Percentiles rank a stretch among this genome's conserved stretches.
These are phyloP conservation scores for Curvularia sp. DNA, from an alignment of 2,329 filamentous ascomycete species.

Conservation along the genomic window DNA sequence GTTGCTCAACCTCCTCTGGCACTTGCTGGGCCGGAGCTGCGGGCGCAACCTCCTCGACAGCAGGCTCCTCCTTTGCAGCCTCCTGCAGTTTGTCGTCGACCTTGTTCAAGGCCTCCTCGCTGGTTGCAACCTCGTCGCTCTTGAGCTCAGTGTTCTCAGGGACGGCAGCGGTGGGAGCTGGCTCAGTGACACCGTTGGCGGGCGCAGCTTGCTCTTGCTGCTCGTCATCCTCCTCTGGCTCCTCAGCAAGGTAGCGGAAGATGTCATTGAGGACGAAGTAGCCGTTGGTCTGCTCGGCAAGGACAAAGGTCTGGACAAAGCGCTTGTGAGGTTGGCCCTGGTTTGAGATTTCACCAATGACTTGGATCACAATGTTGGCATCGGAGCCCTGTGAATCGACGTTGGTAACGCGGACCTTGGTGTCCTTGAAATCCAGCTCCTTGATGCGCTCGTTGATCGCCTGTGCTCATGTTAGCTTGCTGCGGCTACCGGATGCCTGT, in stretches of 20 bases:
- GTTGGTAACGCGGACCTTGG: conserved; percentile 97
- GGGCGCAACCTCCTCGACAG: conserved; percentile 35
- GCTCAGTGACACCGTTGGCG: conserved; percentile 52
- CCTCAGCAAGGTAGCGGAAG: conserved; percentile 89
- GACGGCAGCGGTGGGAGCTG: conserved; percentile 47
- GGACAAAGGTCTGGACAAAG: conserved; percentile 97
- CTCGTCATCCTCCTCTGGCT: conserved; percentile 72
- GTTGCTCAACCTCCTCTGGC: conserved; percentile 46
- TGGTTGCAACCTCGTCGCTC: conserved; percentile 48
- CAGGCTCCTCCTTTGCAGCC: conserved; percentile 49
- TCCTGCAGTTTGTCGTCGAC: conserved; percentile 82
- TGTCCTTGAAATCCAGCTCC: conserved; percentile 91
- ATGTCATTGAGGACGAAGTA: conserved; percentile 99
- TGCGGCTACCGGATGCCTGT: background rate
- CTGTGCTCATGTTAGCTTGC: conserved; percentile 55
- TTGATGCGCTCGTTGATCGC: conserved; percentile 95
- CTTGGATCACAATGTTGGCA: conserved; percentile 94
- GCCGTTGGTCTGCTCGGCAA: conserved; percentile 92
- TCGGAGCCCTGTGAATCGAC: conserved; percentile 94
- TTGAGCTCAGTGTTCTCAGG: conserved; percentile 42
- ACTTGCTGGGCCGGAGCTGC: conserved; percentile 50
- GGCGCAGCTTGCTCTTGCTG: conserved; percentile 44
- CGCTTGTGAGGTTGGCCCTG: conserved; percentile 90
- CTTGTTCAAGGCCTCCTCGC: conserved; percentile 56
- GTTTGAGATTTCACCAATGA: conserved; percentile 97